Evolutionary conservation across 257 asterid species (phyloP).

Genomic region (Penstemon newberryi): DNA sequence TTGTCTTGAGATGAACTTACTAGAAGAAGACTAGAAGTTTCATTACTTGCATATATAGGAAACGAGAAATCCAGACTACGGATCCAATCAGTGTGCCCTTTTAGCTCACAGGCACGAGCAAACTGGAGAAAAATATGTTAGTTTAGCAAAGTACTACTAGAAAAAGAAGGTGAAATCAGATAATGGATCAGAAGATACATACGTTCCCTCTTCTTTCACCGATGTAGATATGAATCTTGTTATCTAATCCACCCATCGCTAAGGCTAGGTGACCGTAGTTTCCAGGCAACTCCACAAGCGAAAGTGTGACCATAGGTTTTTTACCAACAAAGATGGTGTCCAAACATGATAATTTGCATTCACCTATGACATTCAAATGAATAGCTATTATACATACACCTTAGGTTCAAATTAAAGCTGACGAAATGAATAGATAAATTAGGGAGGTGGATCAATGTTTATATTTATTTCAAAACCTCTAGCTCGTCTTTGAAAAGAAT

Average conservation of each 20-base stretch:
- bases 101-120: slow-evolving; percentile 77
- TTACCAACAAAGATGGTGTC: slow-evolving; percentile 60
- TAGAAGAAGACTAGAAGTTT: slow-evolving; percentile 53
- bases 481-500: no score
- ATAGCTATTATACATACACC: slow-evolving; percentile 16
- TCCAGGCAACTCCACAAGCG: slow-evolving; percentile 78
- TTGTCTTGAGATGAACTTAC: slow-evolving; percentile 98
- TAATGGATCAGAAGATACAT: slow-evolving; percentile 35
- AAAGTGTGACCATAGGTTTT: slow-evolving; percentile 88
- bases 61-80: slow-evolving; percentile 90
- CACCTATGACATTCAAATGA: slow-evolving; percentile 49
- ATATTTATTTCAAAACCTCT: no score
- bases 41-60: slow-evolving; percentile 54
- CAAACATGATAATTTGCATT: slow-evolving; percentile 66
- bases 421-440: neutral
- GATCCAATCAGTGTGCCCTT: slow-evolving; percentile 96
- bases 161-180: slow-evolving; percentile 22
- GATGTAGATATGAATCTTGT: slow-evolving; percentile 80
- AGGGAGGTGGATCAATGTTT: neutral
- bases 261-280: slow-evolving; percentile 50
- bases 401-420: neutral
- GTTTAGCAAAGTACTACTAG: neutral
- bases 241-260: slow-evolving; percentile 94
- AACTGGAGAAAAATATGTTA: slow-evolving; percentile 43
- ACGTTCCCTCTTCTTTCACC: slow-evolving; percentile 89